Evolutionary conservation across 139 green algal genomes (phyloP).

Genomic region (Yamagishiella unicocca): DNA sequence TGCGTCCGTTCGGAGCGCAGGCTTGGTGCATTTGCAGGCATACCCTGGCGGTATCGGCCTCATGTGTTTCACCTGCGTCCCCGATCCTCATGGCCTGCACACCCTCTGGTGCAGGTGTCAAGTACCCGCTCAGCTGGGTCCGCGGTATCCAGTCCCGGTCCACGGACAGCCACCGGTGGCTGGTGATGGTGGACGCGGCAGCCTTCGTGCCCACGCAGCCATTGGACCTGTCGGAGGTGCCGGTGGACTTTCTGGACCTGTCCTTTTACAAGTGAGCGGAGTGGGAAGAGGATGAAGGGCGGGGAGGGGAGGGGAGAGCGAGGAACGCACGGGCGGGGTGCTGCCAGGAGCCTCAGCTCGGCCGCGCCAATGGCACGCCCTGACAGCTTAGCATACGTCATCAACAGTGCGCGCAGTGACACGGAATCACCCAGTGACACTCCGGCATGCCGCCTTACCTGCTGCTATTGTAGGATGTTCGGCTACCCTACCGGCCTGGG

Average conservation of each 20-base stretch:
- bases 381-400: too few species aligned
- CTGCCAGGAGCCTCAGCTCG: too few species aligned
- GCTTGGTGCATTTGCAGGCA: too few species aligned
- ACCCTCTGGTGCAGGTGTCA: constrained; percentile 61
- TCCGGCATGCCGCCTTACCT: neutral
- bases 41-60: too few species aligned
- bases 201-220: constrained; percentile 78
- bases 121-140: constrained; percentile 80
- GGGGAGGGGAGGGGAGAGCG: neutral
- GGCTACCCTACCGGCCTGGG: constrained; percentile 79
- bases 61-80: neutral
- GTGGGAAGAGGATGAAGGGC: neutral
- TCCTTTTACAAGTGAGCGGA: constrained; percentile 78
- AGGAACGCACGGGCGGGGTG: too few species aligned
- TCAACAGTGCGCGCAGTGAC: too few species aligned
- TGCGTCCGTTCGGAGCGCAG: too few species aligned
- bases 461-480: constrained; percentile 71
- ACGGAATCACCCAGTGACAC: too few species aligned
- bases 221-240: constrained; percentile 71
- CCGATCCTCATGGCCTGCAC: neutral
- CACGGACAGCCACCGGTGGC: constrained; percentile 54
- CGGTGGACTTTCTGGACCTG: constrained; percentile 79
- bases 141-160: constrained; percentile 64
- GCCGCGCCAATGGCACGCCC: too few species aligned
- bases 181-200: constrained; percentile 79